Percentiles rank a stretch among this genome's conserved stretches.
These are phyloP conservation scores for Abrus precatorius DNA, from an alignment of 306 rosid species.

Conservation along the genomic window DNA sequence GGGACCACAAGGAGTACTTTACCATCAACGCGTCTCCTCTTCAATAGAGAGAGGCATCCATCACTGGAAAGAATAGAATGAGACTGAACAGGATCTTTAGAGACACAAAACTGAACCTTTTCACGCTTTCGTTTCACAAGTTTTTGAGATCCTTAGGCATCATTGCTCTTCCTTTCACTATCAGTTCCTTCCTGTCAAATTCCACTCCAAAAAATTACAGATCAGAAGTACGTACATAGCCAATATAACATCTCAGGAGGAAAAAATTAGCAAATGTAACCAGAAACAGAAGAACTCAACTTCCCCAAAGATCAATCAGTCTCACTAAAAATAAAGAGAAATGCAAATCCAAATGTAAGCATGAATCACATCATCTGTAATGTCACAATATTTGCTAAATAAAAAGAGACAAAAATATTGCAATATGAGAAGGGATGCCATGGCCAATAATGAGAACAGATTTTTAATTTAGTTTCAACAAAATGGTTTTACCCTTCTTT, in stretches of 20 bases:
- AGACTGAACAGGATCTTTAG: constrained; percentile 64
- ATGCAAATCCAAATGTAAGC: constrained; percentile 19
- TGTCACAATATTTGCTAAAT: not conserved
- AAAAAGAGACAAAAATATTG: constrained; percentile 24
- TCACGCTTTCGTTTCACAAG: constrained; percentile 68
- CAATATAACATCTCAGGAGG: constrained; percentile 8
- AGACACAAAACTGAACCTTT: constrained; percentile 57
- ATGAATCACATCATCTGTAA: constrained; percentile 16
- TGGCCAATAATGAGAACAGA: constrained; percentile 2
- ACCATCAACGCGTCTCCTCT: constrained; percentile 76
- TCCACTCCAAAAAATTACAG: constrained; percentile 41
- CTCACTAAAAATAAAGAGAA: constrained; percentile 13
- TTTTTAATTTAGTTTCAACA: constrained; percentile 4
- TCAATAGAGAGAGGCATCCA: constrained; percentile 75
- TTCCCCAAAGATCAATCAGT: constrained; percentile 22
- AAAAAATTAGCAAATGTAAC: constrained; percentile 4
- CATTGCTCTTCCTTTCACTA: constrained; percentile 81
- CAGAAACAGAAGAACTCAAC: constrained; percentile 1
- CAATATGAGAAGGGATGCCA: not conserved
- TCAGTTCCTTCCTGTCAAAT: constrained; percentile 75
- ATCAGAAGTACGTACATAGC: constrained; percentile 29
- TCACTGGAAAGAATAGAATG: constrained; percentile 62
- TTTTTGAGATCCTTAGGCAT: constrained; percentile 62
- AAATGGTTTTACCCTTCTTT: constrained; percentile 80
- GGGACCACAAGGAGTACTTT: constrained; percentile 32